Evolutionary conservation across 495 filamentous ascomycete species (phyloP), one percentile per base, ranked within the genome.

Genomic region (Penicillium goetzii): DNA sequence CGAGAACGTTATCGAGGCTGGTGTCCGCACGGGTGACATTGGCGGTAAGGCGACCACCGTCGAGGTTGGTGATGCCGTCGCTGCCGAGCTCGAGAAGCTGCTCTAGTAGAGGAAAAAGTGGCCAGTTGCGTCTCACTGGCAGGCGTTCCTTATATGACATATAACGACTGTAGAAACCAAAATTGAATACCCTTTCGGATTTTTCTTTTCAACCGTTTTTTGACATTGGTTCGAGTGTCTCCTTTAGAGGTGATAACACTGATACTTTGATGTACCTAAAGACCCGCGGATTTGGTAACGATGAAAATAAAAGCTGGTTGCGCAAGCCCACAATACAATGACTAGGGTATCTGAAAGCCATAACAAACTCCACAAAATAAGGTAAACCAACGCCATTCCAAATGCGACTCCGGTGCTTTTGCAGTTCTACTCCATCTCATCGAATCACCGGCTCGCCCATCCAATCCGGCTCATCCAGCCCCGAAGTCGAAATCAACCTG

Each of bases 361-460:
- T 51, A 15, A 21, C 56, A 55, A 73, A 71, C 66, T 70, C 63
- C 67, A 38, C 47, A 66, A 57, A 57, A 50, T 58, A 64, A 14
- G 38, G 56, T 33, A 63, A 40, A 52, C 41, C 23, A 51, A 11
- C 59, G 59, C 51, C 30, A 54, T 60, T 28, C 19, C 36, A 58
- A 38, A 59, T 54, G 30, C 49, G 47, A 43, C 47, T 12, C 38
- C 15, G 1, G 30, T 41, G 69, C 56, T n/a, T 49, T 53, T 21
- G 17, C 14, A 2, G 10, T 14, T 32, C 30, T 8, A 3, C 1
- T 5, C 23, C 14, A 8, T 30, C 11, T 60, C 47, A 87, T 50
- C 84, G 77, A 63, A 87, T 79, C 33, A 85, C 80, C 30, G 83
- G 81, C 60, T 86, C 84, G 8, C 80, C 83, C 83, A 86, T 86